Conservation (phyloP, 176 grass and related monocot species). For the Avena eriantha region DNA sequence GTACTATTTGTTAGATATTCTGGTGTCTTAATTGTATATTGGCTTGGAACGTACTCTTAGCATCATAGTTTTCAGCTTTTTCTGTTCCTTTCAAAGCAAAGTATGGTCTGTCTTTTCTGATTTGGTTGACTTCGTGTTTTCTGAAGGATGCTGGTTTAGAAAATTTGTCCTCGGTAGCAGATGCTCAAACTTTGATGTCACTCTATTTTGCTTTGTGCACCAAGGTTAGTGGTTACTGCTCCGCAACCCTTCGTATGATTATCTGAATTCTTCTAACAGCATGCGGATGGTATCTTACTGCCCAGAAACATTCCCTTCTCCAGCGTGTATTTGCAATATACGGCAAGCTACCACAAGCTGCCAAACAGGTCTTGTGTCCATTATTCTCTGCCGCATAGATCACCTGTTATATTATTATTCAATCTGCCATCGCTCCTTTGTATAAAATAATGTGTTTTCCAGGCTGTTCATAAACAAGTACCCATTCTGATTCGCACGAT, state of each 20-base stretch:
- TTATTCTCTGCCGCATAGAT: conserved; percentile 34
- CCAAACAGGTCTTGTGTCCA: conserved; percentile 71
- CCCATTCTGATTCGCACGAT: conserved; percentile 89
- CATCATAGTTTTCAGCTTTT: conserved; percentile 3
- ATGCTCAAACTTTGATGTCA: conserved; percentile 78
- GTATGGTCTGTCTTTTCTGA: conserved; percentile 26
- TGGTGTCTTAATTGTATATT: conserved; percentile 4
- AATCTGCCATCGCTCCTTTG: background rate
- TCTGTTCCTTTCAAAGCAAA: conserved; percentile 1
- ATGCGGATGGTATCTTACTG: conserved; percentile 43
- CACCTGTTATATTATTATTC: conserved; percentile 31
- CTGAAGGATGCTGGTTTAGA: conserved; percentile 68
- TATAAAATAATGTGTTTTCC: conserved; percentile 51
- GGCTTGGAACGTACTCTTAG: conserved; percentile 5
- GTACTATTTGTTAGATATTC: conserved; percentile 23
- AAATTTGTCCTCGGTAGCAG: conserved; percentile 52
- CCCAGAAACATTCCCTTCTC: conserved; percentile 94
- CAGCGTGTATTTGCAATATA: conserved; percentile 79
- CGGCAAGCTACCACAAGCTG: conserved; percentile 73
- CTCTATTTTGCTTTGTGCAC: conserved; percentile 97
- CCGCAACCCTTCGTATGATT: conserved; percentile 34
- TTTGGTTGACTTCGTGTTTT: conserved; percentile 41
- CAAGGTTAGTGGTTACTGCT: conserved; percentile 72
- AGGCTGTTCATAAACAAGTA: conserved; percentile 85
- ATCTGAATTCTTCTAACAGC: conserved; percentile 46